Evolutionary conservation across 352 stramenopile species (phyloP).

Genomic region (Pythium aphanidermatum): DNA sequence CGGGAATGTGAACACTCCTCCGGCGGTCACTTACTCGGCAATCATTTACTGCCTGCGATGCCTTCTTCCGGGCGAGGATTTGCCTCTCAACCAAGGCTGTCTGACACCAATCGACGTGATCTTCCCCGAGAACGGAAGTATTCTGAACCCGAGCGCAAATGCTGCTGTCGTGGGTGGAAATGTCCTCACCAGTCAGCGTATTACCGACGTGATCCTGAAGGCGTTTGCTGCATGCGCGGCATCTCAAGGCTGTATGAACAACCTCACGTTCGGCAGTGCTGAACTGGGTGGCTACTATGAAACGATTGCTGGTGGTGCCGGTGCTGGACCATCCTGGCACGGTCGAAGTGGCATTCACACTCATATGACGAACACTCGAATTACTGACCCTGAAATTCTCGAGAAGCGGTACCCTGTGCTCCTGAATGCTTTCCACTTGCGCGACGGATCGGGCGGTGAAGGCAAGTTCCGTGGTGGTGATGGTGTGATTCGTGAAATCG

Average conservation of each 20-base stretch:
- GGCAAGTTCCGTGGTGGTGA: slow-evolving; percentile 92
- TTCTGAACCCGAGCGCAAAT: slow-evolving; percentile 94
- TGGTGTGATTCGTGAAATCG: slow-evolving; percentile 94
- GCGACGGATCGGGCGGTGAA: slow-evolving; percentile 84
- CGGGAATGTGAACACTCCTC: slow-evolving; percentile 98
- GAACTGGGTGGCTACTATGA: slow-evolving; percentile 97
- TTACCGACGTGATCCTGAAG: slow-evolving; percentile 98
- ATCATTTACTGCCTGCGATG: slow-evolving; percentile 99
- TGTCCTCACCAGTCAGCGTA: slow-evolving; percentile 96
- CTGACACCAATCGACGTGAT: slow-evolving; percentile 95
- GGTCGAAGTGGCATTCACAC: slow-evolving; percentile 97
- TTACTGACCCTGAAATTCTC: slow-evolving; percentile 99
- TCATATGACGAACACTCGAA: slow-evolving; percentile 99
- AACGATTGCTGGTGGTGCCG: slow-evolving; percentile 97
- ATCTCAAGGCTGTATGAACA: slow-evolving; percentile 99
- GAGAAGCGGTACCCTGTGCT: slow-evolving; percentile 95
- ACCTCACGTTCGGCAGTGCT: slow-evolving; percentile 97
- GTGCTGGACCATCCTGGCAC: slow-evolving; percentile 95
- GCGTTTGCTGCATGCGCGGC: slow-evolving; percentile 95
- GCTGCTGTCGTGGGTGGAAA: slow-evolving; percentile 98
- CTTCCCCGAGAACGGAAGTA: slow-evolving; percentile 88
- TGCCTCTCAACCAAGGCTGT: slow-evolving; percentile 97
- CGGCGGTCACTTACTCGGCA: slow-evolving; percentile 97
- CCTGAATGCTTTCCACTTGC: slow-evolving; percentile 80
- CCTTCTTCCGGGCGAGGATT: slow-evolving; percentile 89